Evolutionary conservation across 192 early-diverging fungal species (phyloP), one percentile per base, ranked within the genome.

Genomic region (Ambispora gerdemannii): DNA sequence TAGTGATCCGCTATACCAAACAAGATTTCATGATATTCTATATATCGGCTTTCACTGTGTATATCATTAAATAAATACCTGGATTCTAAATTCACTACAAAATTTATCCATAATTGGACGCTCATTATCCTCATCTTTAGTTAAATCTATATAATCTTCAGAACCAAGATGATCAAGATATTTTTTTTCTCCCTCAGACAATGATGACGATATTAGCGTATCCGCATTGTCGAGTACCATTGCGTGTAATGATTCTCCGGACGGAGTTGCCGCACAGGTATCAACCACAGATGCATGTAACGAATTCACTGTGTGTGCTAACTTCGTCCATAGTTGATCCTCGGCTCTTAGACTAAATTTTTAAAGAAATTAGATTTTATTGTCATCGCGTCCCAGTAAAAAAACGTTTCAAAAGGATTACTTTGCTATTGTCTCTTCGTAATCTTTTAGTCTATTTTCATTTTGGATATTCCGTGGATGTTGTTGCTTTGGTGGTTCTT

Each of bases 401-500:
- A 20, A 20, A 53, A 20, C 10, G 51, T 7, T 67, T 22, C 19
- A 11, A 22, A n/a, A 22, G 50, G 24, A 4, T 28, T 34, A 79
- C 78, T 53, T 66, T 71, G 63, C 19, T 19, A 75, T 55, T 59
- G 61, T 77, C 19, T 22, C 53, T 64, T 77, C 50, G 22, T 61
- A 43, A n/a, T 53, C 72, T 22, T 64, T 50, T 24, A 72, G 63
- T 51, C 68, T 71, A 49, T 79, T 78, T 24, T 30, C 58, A 19
- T 69, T 74, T 52, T 47, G 47, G 11, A 70, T 52, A 70, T 84
- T 81, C 52, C 76, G 73, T 15, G 79, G 83, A 67, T 84, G 79
- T 8, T 74, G 36, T 28, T 70, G 72, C 36, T 71, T 80, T 22
- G 60, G 47, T 4, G 53, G 24, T 6, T 11, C 11, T 47, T 49